phyloP scores from a whole-genome alignment of 805 yeast species.

The Kodamaea kakaduensis region DNA sequence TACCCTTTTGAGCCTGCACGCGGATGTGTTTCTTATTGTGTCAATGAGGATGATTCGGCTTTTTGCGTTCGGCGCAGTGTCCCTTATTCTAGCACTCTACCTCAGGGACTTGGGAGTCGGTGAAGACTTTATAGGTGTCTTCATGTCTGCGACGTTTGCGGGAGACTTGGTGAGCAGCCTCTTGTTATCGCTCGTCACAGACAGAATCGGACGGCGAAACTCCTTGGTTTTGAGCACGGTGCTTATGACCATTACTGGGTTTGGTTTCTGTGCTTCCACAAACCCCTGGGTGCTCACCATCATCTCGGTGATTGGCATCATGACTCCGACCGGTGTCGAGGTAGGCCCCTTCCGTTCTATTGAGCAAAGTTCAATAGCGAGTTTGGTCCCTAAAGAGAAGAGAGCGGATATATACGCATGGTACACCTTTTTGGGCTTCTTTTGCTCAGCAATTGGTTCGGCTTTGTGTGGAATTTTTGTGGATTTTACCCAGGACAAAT shows the following conservation, averaged over 20 bases:
- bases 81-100: constrained; percentile 41
- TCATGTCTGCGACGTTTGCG: constrained; percentile 43
- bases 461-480: constrained; percentile 34
- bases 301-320: constrained; percentile 46
- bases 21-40: constrained; percentile 32
- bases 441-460: constrained; percentile 47
- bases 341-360: constrained; percentile 56
- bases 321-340: constrained; percentile 57
- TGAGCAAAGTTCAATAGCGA: constrained; percentile 52
- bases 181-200: constrained; percentile 43
- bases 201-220: constrained; percentile 43
- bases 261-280: constrained; percentile 31
- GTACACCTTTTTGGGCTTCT: constrained; percentile 49
- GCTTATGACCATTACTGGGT: constrained; percentile 42
- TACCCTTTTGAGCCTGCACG: constrained; percentile 25
- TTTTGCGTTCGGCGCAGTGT: constrained; percentile 35
- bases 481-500: constrained; percentile 12
- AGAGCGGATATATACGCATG: constrained; percentile 56
- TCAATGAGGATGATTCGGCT: constrained; percentile 32
- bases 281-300: constrained; percentile 32
- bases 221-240: constrained; percentile 38
- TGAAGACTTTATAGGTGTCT: constrained; percentile 45
- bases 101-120: constrained; percentile 39
- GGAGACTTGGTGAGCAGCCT: constrained; percentile 53
- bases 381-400: constrained; percentile 36